Evolutionary conservation across 352 stramenopile species (phyloP), one percentile per base, ranked within the genome.

Genomic region (Phytophthora sp.): DNA sequence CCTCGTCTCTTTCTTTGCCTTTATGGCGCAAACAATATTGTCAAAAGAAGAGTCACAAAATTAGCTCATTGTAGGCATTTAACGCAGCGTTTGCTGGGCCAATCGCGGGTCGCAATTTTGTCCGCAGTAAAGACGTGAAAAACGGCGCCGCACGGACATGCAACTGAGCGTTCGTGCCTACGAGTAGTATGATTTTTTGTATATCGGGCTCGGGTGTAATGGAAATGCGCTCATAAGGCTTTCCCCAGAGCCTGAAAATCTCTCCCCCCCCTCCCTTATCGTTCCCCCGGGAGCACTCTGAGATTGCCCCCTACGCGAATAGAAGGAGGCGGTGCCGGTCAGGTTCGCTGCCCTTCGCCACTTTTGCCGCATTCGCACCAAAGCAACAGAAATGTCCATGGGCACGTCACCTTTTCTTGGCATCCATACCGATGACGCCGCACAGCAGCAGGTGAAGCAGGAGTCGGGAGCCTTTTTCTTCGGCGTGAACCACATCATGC

Each of bases 61-160:
- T 58, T 65, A 65, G 57, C 57, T 52, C 46, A 30, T n/a, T 52
- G 27, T 4, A 20, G 15, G 16, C 3, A 12, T 45, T 66, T 66
- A 59, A 66, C 47, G 35, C 24, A 21, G 4, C 45, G 8, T 46
- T 58, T 65, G 20, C 4, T 4, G 7, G 26, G 20, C 44, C 56
- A 64, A 51, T 64, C 44, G 7, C 3, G 13, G 6, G 24, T 33
- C 29, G 29, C 29, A 7, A 3, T 33, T 33, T 11, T 12, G 20
- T 50, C 11, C 23, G 62, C 20, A 13, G 62, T 54, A 70, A 70
- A 60, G 54, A 66, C 27, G 45, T 33, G 56, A 52, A 46, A 26
- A 36, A 35, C 42, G 29, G 29, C 15, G 49, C 5, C 23, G 30
- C 39, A 71, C n/a, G 24, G 56, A 66, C 55, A 57, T 67, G 56